Base-by-base conservation (phyloP, 768 basidiomycete genomes). In the Pseudohyphozyma bogoriensis region DNA sequence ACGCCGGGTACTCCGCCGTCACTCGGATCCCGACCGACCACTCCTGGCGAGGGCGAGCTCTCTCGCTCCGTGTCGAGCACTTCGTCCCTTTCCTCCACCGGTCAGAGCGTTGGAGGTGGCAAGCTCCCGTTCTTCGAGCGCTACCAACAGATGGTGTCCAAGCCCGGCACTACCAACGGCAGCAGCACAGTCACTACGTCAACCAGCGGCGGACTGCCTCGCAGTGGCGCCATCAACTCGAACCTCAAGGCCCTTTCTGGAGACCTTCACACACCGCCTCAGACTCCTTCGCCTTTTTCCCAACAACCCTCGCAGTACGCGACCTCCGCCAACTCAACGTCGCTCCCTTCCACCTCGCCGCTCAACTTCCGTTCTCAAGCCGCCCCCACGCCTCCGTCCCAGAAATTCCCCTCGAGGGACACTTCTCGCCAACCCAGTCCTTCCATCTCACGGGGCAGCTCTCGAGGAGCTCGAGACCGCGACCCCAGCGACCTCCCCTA, bases 121-220 rank as follows among this genome's bases (percentile, higher is more conserved):
- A 44, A 37, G 47, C n/a, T 56, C 51, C 61, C 61, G 4, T 66
- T 66, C 51, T 66, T 66, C 49, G 65, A 66, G 31, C 32, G 49
- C 22, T 66, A 66, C 50, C 51, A 66, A 40, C 54, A 63, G 39
- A 58, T 56, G 22, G 49, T 60, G 2, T 37, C 36, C 20, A 44
- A 15, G 22, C 22, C 22, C 22, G 42, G 33, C 4, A 31, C 11
- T 15, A 31, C 3, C n/a, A 10, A n/a, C 6, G 47, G 47, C 29
- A 20, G 22, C 35, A 52, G 28, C 49, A 33, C 50, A 50, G 9
- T 52, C 51, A 28, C 40, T 26, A 18, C n/a, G n/a, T 22, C 32
- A 9, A 3, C 44, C n/a, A 42, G 28, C 15, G 16, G 18, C 1
- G 32, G 46, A 20, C 33, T 55, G 55, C 35, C 55, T 1, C 55